Percentiles rank a stretch among this genome's conserved stretches.
These are phyloP conservation scores for Chlorella vulgaris DNA, from an alignment of 139 green algal species.

Conservation along the genomic window DNA sequence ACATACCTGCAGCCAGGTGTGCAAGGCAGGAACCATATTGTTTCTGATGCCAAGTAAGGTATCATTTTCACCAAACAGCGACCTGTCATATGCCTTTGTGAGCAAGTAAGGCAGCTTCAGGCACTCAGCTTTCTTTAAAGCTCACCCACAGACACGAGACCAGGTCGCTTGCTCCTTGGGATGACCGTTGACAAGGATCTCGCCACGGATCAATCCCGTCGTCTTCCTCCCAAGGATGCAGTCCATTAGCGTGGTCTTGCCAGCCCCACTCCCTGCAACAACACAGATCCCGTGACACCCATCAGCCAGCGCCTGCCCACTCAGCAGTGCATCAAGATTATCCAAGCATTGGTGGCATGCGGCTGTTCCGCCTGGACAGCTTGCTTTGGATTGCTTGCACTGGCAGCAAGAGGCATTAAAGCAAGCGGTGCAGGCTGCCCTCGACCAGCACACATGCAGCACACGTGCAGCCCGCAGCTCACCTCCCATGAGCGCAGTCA, in stretches of 20 bases:
- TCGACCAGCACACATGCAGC: not conserved
- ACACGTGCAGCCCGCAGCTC: not conserved
- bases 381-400: too few relatives aligned
- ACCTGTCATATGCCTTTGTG: too few relatives aligned
- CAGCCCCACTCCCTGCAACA: conserved; percentile 2
- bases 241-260: conserved; percentile 75
- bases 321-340: too few relatives aligned
- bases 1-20: conserved; percentile 27
- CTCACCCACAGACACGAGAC: conserved; percentile 67
- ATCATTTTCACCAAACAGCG: too few relatives aligned
- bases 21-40: not conserved
- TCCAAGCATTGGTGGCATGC: too few relatives aligned
- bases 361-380: too few relatives aligned
- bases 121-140: conserved; percentile 5
- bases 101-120: not conserved
- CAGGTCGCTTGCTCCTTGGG: conserved; percentile 75
- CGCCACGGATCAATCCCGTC: conserved; percentile 64
- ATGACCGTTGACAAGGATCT: conserved; percentile 63
- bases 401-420: not conserved
- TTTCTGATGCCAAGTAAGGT: too few relatives aligned
- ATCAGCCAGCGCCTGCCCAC: too few relatives aligned
- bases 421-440: too few relatives aligned
- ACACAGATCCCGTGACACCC: not conserved
- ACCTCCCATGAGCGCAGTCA: conserved; percentile 78
- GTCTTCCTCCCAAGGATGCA: conserved; percentile 79